phyloP scores from a whole-genome alignment of 352 stramenopile genomes.

The Phytophthora sp. region DNA sequence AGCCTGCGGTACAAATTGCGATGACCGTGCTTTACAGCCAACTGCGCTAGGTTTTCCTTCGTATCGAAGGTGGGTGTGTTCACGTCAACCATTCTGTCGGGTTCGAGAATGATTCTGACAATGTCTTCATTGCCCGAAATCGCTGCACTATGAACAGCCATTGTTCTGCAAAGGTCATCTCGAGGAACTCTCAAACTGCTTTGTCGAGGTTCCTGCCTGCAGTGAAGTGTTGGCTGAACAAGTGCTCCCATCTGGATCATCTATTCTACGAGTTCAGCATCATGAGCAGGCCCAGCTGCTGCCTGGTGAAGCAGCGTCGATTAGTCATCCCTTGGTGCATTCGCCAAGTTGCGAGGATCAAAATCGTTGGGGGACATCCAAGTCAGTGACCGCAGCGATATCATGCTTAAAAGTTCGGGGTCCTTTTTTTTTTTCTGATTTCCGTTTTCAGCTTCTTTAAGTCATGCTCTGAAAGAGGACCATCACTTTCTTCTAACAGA shows the following conservation, averaged over 20 bases:
- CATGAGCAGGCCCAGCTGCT: conserved; percentile 27
- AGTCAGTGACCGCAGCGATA: too few relatives aligned
- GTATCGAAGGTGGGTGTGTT: conserved; percentile 36
- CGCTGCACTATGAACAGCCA: conserved; percentile 31
- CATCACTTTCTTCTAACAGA: conserved; percentile 14
- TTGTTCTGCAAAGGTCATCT: conserved; percentile 6
- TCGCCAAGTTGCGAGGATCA: background rate
- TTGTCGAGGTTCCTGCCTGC: background rate
- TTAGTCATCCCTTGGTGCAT: background rate
- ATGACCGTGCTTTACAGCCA: conserved; percentile 26
- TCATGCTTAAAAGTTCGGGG: conserved; percentile 9
- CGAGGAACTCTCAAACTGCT: background rate
- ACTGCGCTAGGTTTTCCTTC: conserved; percentile 34
- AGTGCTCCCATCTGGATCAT: conserved; percentile 41
- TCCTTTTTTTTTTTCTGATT: conserved; percentile 15
- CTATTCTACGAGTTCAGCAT: conserved; percentile 38
- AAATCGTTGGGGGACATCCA: too few relatives aligned
- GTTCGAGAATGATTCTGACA: conserved; percentile 29
- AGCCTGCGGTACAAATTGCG: conserved; percentile 13
- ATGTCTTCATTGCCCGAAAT: conserved; percentile 27
- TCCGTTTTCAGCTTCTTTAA: conserved; percentile 12
- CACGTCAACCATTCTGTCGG: conserved; percentile 28
- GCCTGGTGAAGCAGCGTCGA: conserved; percentile 36
- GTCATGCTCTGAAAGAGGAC: conserved; percentile 1
- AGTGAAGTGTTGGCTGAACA: conserved; percentile 14